phyloP scores from a whole-genome alignment of 352 stramenopile genomes.

The Aphanomyces astaci region DNA sequence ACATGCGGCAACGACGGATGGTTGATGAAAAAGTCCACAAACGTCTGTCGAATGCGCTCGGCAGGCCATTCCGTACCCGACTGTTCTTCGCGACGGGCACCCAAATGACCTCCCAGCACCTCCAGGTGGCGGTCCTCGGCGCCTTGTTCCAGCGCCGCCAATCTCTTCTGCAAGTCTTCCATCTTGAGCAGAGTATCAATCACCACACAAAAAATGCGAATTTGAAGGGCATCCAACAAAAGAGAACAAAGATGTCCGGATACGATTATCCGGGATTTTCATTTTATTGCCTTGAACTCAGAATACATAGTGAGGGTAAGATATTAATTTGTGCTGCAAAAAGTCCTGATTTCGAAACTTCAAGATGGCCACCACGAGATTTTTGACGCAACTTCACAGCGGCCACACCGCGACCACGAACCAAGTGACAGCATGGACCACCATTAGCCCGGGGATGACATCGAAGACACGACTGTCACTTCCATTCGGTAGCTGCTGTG shows the following conservation, averaged over 20 bases:
- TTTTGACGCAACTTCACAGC: neutral
- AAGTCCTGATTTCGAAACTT: neutral
- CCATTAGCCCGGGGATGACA: too few species aligned
- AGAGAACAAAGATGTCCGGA: neutral
- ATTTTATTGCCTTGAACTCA: neutral
- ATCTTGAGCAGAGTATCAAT: neutral
- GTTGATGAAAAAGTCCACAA: constrained; percentile 96
- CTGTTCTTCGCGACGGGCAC: too few species aligned
- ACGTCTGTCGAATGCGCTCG: constrained; percentile 93
- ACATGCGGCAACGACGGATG: constrained; percentile 80
- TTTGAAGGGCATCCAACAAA: constrained; percentile 1
- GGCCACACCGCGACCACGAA: too few species aligned
- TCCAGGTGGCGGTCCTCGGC: too few species aligned
- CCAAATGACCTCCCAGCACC: too few species aligned
- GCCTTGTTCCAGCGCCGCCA: neutral
- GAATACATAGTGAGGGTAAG: neutral
- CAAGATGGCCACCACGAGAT: neutral
- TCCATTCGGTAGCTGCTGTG: neutral
- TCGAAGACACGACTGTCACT: neutral
- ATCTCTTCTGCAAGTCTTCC: constrained; percentile 13
- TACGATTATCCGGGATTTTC: neutral
- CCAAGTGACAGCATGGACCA: too few species aligned
- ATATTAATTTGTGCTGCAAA: neutral
- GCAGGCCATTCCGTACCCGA: constrained; percentile 90
- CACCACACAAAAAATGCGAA: neutral